phyloP scores from a whole-genome alignment of 2,329 filamentous ascomycete species.

The Colletotrichum orchidophilum region DNA sequence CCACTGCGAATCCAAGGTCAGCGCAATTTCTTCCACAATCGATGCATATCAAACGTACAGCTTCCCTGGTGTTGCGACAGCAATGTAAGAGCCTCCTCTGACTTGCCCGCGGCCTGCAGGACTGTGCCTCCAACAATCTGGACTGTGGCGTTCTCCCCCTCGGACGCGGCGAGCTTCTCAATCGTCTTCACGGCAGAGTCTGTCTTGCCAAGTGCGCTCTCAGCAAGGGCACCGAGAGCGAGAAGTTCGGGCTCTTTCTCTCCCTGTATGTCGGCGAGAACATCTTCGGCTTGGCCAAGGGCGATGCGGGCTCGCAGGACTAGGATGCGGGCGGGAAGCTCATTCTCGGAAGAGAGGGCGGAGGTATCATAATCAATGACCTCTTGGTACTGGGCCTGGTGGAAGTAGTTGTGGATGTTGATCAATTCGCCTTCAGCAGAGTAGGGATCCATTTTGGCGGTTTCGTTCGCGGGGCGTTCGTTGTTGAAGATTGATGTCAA shows the following conservation, averaged over 20 bases:
- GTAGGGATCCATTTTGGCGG: conserved; percentile 71
- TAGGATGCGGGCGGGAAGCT: conserved; percentile 78
- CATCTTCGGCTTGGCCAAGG: conserved; percentile 79
- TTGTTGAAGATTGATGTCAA: conserved; percentile 39
- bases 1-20: conserved; percentile 54
- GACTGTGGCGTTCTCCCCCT: conserved; percentile 79
- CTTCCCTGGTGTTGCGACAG: conserved; percentile 86
- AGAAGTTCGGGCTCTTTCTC: conserved; percentile 75
- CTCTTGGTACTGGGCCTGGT: conserved; percentile 85
- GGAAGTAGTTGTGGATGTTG: conserved; percentile 76
- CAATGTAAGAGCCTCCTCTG: conserved; percentile 85
- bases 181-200: conserved; percentile 70
- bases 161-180: conserved; percentile 73
- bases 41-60: conserved; percentile 63
- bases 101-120: conserved; percentile 80
- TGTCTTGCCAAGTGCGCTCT: conserved; percentile 67
- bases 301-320: conserved; percentile 85
- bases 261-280: conserved; percentile 73
- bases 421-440: conserved; percentile 77
- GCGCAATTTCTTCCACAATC: neutral
- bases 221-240: conserved; percentile 80
- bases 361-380: conserved; percentile 88
- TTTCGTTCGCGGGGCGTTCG: conserved; percentile 17
- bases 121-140: conserved; percentile 86
- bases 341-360: conserved; percentile 81